A percentile compares a stretch with the other conserved stretches of the same genome.
These are phyloP conservation scores for Fusarium floridanum DNA, from an alignment of 2,329 filamentous ascomycete species.

Conservation along the genomic window DNA sequence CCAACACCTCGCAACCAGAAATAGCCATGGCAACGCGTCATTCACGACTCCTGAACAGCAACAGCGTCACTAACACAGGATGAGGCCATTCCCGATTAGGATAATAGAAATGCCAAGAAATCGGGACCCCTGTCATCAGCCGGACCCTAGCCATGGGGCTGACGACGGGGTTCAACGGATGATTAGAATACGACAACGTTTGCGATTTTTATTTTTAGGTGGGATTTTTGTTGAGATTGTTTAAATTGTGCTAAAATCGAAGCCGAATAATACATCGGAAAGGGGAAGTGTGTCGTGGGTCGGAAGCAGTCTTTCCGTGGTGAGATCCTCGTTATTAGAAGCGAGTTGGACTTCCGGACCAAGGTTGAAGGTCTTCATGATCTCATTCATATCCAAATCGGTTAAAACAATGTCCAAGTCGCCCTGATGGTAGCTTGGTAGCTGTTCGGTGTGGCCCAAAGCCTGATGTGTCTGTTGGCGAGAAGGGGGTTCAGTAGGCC, in stretches of 20 bases:
- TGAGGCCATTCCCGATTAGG: conserved; percentile 5
- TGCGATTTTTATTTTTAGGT: neutral
- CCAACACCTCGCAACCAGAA: neutral
- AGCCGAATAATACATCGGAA: neutral
- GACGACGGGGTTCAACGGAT: neutral
- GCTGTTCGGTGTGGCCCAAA: fast-evolving
- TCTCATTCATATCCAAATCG: conserved; percentile 8
- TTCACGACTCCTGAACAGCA: neutral
- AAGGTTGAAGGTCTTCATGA: conserved; percentile 14
- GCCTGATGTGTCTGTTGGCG: fast-evolving
- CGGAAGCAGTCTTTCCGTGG: no score
- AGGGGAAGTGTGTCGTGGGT: neutral
- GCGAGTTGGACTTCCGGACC: no score
- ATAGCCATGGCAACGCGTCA: neutral
- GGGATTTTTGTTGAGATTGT: neutral
- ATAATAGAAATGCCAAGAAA: conserved; percentile 13
- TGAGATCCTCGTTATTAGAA: no score
- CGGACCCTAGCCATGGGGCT: neutral
- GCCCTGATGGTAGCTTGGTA: neutral
- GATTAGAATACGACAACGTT: neutral
- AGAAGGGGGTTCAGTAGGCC: fast-evolving
- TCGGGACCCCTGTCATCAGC: neutral
- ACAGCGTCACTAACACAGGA: neutral
- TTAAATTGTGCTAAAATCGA: neutral
- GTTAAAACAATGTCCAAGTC: neutral